Percentiles rank a stretch among this genome's conserved stretches.
These are phyloP conservation scores for Inga laurina DNA, from an alignment of 306 rosid genomes.

Conservation along the genomic window DNA sequence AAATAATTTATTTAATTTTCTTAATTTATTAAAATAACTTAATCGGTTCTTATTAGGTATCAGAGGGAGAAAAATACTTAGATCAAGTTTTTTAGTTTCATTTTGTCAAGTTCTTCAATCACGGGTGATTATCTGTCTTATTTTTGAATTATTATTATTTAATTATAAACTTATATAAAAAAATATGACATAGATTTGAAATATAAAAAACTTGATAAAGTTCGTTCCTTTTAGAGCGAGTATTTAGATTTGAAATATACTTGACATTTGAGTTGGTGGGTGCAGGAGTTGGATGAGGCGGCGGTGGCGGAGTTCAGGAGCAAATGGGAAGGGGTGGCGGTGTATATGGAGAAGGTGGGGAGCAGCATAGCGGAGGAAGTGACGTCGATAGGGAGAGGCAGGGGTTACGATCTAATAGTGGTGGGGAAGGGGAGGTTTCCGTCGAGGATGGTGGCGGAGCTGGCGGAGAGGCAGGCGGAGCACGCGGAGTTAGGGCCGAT, in stretches of 20 bases:
- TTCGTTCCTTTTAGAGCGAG: too few relatives aligned
- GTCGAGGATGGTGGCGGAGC: constrained; percentile 54
- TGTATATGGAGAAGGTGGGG: constrained; percentile 53
- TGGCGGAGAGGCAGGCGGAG: constrained; percentile 45
- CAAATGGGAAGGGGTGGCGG: constrained; percentile 51
- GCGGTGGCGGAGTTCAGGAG: constrained; percentile 50
- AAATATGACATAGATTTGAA: too few relatives aligned
- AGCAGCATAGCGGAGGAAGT: constrained; percentile 60
- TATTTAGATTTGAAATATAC: background rate
- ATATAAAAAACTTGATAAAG: too few relatives aligned
- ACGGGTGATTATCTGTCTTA: too few relatives aligned
- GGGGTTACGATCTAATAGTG: constrained; percentile 53
- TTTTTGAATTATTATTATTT: too few relatives aligned
- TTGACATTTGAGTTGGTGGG: background rate
- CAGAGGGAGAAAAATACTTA: too few relatives aligned
- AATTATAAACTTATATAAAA: too few relatives aligned
- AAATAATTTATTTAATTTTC: too few relatives aligned
- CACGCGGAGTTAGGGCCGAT: constrained; percentile 85
- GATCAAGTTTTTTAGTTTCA: too few relatives aligned
- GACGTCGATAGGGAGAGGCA: constrained; percentile 47
- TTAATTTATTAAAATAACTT: too few relatives aligned
- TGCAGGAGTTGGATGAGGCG: constrained; percentile 66
- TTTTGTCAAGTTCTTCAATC: too few relatives aligned
- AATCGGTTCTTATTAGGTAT: too few relatives aligned
- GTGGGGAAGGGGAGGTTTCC: constrained; percentile 83